These are phyloP conservation scores for Malus asiatica DNA, from an alignment of 306 rosid species.

Conservation along the genomic window DNA sequence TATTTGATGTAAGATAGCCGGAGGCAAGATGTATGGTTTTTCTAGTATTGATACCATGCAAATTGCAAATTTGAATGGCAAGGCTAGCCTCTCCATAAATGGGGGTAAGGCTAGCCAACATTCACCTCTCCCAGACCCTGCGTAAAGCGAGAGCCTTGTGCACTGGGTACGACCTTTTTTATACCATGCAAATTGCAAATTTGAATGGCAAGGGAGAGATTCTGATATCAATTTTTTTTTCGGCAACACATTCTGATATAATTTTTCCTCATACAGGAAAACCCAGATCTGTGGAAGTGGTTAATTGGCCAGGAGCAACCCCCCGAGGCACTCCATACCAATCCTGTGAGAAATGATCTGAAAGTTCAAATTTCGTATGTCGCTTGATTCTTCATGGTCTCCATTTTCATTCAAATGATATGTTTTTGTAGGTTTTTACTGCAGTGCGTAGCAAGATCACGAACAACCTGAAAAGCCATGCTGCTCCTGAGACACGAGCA, in stretches of 20 bases:
- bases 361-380: background rate
- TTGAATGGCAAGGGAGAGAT: background rate
- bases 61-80: background rate
- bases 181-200: background rate
- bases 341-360: slow-evolving; percentile 54
- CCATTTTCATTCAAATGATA: slow-evolving; percentile 17
- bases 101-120: too few species aligned
- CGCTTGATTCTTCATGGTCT: background rate
- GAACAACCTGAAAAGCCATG: slow-evolving; percentile 53
- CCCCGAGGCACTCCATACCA: slow-evolving; percentile 48
- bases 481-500: slow-evolving; percentile 72
- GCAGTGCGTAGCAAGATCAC: slow-evolving; percentile 43
- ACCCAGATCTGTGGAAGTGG: slow-evolving; percentile 95
- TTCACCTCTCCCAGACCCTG: too few species aligned
- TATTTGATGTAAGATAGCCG: background rate
- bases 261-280: slow-evolving; percentile 49
- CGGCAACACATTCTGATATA: background rate
- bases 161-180: too few species aligned
- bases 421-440: slow-evolving; percentile 53
- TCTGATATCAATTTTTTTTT: slow-evolving; percentile 1
- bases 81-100: too few species aligned
- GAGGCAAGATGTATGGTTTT: background rate
- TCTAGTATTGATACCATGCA: background rate
- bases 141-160: too few species aligned
- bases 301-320: slow-evolving; percentile 79